Percentiles rank a stretch among this genome's conserved stretches.
phyloP scores from a whole-genome alignment of 148 eudicot species.

The Diospyros kaki region DNA sequence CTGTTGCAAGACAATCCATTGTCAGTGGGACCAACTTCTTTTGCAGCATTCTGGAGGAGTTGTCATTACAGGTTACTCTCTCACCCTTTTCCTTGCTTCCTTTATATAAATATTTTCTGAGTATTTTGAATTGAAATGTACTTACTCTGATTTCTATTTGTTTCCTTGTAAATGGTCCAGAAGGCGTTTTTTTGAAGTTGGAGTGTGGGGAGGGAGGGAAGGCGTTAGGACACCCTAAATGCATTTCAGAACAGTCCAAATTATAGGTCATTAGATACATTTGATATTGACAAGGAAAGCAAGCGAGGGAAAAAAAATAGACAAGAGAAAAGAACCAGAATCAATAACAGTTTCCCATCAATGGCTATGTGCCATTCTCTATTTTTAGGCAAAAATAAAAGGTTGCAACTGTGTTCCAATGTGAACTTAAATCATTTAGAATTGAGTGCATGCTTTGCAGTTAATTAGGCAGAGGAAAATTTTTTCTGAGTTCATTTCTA shows the following conservation, averaged over 20 bases:
- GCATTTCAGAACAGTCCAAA: background rate
- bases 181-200: background rate
- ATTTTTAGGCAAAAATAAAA: background rate
- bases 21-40: constrained; percentile 60
- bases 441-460: background rate
- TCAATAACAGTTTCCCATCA: background rate
- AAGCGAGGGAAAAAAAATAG: background rate
- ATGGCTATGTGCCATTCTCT: background rate
- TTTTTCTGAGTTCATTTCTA: too few species aligned
- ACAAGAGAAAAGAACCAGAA: background rate
- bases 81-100: background rate
- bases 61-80: constrained; percentile 65
- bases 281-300: background rate
- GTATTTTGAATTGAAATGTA: background rate
- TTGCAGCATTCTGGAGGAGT: constrained; percentile 55
- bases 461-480: too few species aligned
- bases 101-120: background rate
- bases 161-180: background rate
- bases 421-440: background rate
- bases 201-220: background rate
- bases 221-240: background rate
- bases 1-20: constrained; percentile 63
- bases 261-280: background rate
- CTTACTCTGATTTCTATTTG: background rate
- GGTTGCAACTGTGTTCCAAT: background rate